phyloP scores from a whole-genome alignment of 108 stramenopile species.

The Cylindrotheca fusiformis region DNA sequence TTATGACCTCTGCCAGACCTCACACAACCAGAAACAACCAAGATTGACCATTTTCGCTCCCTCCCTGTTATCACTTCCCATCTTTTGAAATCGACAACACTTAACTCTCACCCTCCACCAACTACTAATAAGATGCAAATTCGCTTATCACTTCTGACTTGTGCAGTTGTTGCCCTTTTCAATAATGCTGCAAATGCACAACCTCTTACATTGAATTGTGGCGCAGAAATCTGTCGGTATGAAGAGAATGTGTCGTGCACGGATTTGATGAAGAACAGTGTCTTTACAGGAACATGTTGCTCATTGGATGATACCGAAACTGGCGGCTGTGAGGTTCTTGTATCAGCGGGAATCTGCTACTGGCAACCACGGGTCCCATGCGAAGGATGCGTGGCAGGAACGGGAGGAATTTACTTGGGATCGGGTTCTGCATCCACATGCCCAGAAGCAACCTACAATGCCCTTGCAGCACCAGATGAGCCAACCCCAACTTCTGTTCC shows the following conservation, averaged over 20 bases:
- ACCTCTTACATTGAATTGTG: not conserved
- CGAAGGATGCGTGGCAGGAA: not conserved
- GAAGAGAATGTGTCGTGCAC: not conserved
- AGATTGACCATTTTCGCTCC: too few relatives aligned
- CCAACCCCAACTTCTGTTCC: too few relatives aligned
- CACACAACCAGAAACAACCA: too few relatives aligned
- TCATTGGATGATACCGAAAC: not conserved
- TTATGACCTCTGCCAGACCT: too few relatives aligned
- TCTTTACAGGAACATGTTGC: not conserved
- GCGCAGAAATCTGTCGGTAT: not conserved
- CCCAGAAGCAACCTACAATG: not conserved
- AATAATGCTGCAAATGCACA: not conserved
- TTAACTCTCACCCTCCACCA: too few relatives aligned
- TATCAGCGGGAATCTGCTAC: not conserved
- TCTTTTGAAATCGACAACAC: too few relatives aligned
- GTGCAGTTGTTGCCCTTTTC: not conserved
- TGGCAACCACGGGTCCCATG: not conserved
- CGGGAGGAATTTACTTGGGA: not conserved
- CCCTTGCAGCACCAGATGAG: too few relatives aligned
- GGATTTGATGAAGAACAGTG: not conserved
- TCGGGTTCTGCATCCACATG: not conserved
- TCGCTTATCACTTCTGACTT: not conserved
- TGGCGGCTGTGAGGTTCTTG: not conserved
- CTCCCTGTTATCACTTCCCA: too few relatives aligned
- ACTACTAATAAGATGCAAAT: not conserved